A percentile compares a stretch with the other conserved stretches of the same genome.
Evolutionary conservation across 352 stramenopile genomes (phyloP).

Genomic region (Globisporangium emineosum): DNA sequence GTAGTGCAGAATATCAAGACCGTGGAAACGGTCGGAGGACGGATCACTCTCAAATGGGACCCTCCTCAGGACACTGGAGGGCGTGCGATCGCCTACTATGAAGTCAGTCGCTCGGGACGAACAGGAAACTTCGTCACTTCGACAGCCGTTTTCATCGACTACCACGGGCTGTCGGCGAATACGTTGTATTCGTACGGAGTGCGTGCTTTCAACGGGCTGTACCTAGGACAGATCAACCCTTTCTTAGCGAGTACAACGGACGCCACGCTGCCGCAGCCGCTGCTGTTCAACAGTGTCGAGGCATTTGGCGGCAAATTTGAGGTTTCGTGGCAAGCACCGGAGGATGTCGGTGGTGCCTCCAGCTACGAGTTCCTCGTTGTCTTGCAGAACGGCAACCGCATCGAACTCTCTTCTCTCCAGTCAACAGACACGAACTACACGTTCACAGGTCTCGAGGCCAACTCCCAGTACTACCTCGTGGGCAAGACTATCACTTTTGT

Average conservation of each 20-base stretch:
- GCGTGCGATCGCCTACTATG: conserved; percentile 34
- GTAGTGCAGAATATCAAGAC: conserved; percentile 21
- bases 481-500: conserved; percentile 19
- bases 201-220: conserved; percentile 43
- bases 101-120: conserved; percentile 28
- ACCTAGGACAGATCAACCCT: conserved; percentile 12
- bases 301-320: conserved; percentile 44
- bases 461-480: conserved; percentile 25
- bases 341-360: conserved; percentile 41
- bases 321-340: conserved; percentile 32
- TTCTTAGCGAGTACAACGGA: conserved; percentile 17
- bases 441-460: conserved; percentile 24
- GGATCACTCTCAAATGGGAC: conserved; percentile 38
- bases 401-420: neutral
- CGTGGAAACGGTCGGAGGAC: conserved; percentile 21
- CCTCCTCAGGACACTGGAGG: conserved; percentile 45
- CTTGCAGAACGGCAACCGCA: neutral
- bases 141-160: conserved; percentile 30
- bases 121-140: conserved; percentile 14
- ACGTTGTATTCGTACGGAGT: conserved; percentile 41
- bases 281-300: conserved; percentile 17
- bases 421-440: conserved; percentile 5
- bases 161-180: conserved; percentile 22
- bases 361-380: conserved; percentile 26
- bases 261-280: conserved; percentile 27